Conservation (phyloP, 257 asterid genomes). For the Verbena officinalis region DNA sequence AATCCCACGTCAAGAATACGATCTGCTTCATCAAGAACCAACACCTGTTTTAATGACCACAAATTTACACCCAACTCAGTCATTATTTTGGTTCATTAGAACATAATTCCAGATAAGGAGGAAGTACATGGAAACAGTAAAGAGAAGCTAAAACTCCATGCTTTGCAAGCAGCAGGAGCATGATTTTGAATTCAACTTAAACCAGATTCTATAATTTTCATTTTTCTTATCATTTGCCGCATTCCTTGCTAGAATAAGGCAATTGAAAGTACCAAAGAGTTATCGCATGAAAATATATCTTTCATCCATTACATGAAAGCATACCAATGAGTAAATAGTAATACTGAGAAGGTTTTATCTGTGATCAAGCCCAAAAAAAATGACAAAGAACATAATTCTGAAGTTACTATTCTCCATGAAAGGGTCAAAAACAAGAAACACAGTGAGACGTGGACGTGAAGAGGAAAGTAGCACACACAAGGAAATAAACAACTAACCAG, state of each 20-base stretch:
- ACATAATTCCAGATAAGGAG: not conserved
- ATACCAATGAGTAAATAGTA: not conserved
- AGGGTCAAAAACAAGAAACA: not conserved
- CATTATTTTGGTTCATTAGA: constrained; percentile 11
- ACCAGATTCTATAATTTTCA: not conserved
- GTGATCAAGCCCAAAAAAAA: not conserved
- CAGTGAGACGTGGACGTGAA: no score
- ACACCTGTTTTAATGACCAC: constrained; percentile 71
- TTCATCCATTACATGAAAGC: not conserved
- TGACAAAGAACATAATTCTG: not conserved
- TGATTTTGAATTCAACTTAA: not conserved
- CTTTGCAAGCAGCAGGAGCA: not conserved
- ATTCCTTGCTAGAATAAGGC: not conserved
- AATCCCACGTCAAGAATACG: constrained; percentile 92
- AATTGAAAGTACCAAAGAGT: not conserved
- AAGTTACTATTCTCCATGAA: not conserved
- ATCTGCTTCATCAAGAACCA: constrained; percentile 98
- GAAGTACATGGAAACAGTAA: not conserved
- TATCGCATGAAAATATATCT: not conserved
- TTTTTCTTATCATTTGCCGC: not conserved
- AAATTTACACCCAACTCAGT: constrained; percentile 44
- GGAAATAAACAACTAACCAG: not conserved
- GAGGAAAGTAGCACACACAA: not conserved
- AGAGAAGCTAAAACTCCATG: not conserved
- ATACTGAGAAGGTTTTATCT: not conserved